Evolutionary conservation across 495 filamentous ascomycete species (phyloP).

Genomic region (Aspergillus ostianus): DNA sequence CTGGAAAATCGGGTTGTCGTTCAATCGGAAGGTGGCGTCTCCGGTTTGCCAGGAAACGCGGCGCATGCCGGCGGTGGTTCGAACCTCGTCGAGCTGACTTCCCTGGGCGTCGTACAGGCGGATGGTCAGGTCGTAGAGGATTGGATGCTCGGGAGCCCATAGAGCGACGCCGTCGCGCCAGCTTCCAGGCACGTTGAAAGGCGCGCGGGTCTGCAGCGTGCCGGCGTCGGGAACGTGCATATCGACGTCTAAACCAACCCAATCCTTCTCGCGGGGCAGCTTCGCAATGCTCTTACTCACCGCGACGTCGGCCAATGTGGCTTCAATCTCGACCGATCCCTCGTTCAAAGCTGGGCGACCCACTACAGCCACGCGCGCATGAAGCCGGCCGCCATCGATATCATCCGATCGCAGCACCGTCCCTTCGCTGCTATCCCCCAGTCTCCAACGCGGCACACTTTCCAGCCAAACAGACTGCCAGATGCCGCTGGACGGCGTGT

Average conservation of each 20-base stretch:
- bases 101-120: conserved; percentile 22
- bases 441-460: conserved; percentile 30
- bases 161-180: conserved; percentile 35
- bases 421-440: conserved; percentile 29
- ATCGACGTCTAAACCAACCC: conserved; percentile 23
- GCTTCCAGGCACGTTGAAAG: conserved; percentile 17
- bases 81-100: conserved; percentile 25
- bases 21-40: conserved; percentile 39
- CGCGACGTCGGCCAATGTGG: conserved; percentile 17
- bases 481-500: conserved; percentile 38
- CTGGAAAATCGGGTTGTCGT: conserved; percentile 39
- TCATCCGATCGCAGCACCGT: conserved; percentile 36
- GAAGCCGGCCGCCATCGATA: conserved; percentile 26
- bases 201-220: conserved; percentile 11
- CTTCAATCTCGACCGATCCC: conserved; percentile 27
- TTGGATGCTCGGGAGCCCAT: conserved; percentile 40
- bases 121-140: conserved; percentile 36
- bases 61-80: conserved; percentile 38
- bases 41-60: conserved; percentile 33
- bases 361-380: conserved; percentile 24
- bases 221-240: conserved; percentile 17
- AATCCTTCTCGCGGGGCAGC: conserved; percentile 21
- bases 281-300: conserved; percentile 17
- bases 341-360: conserved; percentile 15
- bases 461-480: conserved; percentile 41